These are phyloP conservation scores for Aspergillus nidulans DNA, from an alignment of 495 filamentous ascomycete species.

Conservation along the genomic window DNA sequence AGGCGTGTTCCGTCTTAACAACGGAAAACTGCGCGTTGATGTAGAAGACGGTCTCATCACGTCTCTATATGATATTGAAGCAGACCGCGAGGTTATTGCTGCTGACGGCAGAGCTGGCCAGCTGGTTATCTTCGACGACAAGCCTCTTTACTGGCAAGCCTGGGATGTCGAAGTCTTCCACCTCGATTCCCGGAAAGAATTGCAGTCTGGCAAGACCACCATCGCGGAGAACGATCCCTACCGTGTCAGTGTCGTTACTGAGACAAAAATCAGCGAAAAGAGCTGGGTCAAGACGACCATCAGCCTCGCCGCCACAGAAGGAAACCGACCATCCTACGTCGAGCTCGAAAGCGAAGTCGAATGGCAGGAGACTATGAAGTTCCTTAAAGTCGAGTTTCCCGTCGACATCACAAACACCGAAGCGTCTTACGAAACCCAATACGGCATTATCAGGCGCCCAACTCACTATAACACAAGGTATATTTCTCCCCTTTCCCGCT, in stretches of 20 bases:
- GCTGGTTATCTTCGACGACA: constrained; percentile 94
- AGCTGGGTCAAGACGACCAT: constrained; percentile 86
- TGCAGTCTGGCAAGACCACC: constrained; percentile 58
- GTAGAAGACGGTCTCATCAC: constrained; percentile 73
- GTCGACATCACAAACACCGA: constrained; percentile 89
- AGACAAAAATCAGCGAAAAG: constrained; percentile 79
- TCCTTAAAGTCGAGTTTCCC: constrained; percentile 98
- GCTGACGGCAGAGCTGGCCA: constrained; percentile 81
- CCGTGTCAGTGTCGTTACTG: constrained; percentile 71
- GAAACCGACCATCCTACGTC: constrained; percentile 62
- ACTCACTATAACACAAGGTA: constrained; percentile 91
- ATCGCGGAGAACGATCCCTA: constrained; percentile 71
- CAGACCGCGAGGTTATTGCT: constrained; percentile 71
- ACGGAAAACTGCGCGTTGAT: constrained; percentile 65
- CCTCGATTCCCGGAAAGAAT: constrained; percentile 75
- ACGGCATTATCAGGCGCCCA: constrained; percentile 78
- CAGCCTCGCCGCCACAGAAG: constrained; percentile 63
- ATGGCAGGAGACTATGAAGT: constrained; percentile 94
- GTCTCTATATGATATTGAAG: constrained; percentile 69
- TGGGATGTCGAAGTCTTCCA: constrained; percentile 99
- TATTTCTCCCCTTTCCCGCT: constrained; percentile 5
- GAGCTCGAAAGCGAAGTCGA: constrained; percentile 80
- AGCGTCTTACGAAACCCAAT: constrained; percentile 94
- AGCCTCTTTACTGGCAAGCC: constrained; percentile 97
- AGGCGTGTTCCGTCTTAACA: constrained; percentile 75